A percentile compares a stretch with the other conserved stretches of the same genome.
These are phyloP conservation scores for Cyberlindnera mycetangii DNA, from an alignment of 805 yeast species.

Conservation along the genomic window DNA sequence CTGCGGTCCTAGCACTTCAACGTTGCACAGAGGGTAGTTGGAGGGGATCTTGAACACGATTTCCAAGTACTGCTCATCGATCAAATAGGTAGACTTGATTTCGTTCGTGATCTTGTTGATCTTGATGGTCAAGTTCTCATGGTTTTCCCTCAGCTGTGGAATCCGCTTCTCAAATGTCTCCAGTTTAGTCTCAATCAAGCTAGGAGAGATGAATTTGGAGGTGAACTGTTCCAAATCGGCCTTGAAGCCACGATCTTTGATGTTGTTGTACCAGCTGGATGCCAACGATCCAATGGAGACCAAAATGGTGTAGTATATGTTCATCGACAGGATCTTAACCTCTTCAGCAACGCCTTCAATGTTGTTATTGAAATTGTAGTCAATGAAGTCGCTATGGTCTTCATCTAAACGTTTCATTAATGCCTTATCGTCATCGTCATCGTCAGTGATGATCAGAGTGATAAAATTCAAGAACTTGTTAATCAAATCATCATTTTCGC, in stretches of 20 bases:
- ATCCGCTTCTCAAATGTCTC: constrained; percentile 44
- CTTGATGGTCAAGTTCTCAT: constrained; percentile 49
- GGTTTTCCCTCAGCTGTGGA: constrained; percentile 31
- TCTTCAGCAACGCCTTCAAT: constrained; percentile 14
- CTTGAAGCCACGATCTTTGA: constrained; percentile 66
- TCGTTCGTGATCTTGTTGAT: constrained; percentile 62
- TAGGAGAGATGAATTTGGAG: constrained; percentile 58
- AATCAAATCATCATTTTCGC: constrained; percentile 39
- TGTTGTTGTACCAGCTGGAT: constrained; percentile 66
- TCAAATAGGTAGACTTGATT: constrained; percentile 65
- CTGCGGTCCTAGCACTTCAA: constrained; percentile 71
- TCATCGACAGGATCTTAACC: constrained; percentile 42
- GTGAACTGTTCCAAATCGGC: constrained; percentile 61
- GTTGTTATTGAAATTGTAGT: constrained; percentile 15
- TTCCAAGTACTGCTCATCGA: constrained; percentile 87
- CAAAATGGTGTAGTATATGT: constrained; percentile 50
- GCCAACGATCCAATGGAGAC: constrained; percentile 52
- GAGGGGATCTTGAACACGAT: constrained; percentile 71
- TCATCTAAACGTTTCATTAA: constrained; percentile 21
- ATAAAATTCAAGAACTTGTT: constrained; percentile 49
- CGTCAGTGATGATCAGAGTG: constrained; percentile 48
- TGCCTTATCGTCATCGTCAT: constrained; percentile 25
- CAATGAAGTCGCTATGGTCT: constrained; percentile 25
- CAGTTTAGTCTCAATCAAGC: constrained; percentile 56
- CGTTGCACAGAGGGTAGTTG: constrained; percentile 73